Evolutionary conservation across 139 green algal genomes (phyloP).

Genomic region (Monoraphidium neglectum): DNA sequence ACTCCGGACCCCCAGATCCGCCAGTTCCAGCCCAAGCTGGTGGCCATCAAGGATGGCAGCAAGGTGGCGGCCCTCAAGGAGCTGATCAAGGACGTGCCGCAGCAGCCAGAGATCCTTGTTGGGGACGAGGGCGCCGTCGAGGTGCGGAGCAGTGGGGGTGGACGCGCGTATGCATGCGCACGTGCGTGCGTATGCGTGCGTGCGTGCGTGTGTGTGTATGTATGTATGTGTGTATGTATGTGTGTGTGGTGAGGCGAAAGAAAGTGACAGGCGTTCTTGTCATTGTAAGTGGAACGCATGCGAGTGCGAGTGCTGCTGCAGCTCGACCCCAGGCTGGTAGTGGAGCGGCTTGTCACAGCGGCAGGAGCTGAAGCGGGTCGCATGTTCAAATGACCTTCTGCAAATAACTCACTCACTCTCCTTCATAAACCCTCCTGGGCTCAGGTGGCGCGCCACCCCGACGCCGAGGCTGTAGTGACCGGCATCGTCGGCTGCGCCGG

Average conservation of each 20-base stretch:
- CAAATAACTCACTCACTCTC: background rate
- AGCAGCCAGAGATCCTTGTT: conserved; percentile 89
- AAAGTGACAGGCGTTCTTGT: too few relatives aligned
- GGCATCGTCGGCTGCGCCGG: conserved; percentile 98
- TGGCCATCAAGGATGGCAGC: conserved; percentile 76
- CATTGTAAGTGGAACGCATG: too few relatives aligned
- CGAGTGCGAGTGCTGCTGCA: too few relatives aligned
- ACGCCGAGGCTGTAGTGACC: conserved; percentile 65
- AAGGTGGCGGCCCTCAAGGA: conserved; percentile 68
- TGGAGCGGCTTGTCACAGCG: too few relatives aligned
- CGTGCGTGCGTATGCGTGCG: too few relatives aligned
- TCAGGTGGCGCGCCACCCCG: conserved; percentile 42
- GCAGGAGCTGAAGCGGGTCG: too few relatives aligned
- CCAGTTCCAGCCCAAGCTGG: conserved; percentile 89
- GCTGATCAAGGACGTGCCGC: conserved; percentile 57
- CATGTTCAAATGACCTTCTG: too few relatives aligned
- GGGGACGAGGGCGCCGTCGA: conserved; percentile 88
- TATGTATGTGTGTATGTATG: too few relatives aligned
- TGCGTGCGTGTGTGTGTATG: too few relatives aligned
- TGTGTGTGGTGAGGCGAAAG: too few relatives aligned
- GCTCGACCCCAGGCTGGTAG: too few relatives aligned
- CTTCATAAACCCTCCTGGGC: background rate
- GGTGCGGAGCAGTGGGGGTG: conserved; percentile 48
- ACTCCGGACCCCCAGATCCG: conserved; percentile 56
- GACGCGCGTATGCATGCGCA: too few relatives aligned